A percentile compares a stretch with the other conserved stretches of the same genome.
Conservation (phyloP, 352 stramenopile species). For the Pythium sukuiense region DNA sequence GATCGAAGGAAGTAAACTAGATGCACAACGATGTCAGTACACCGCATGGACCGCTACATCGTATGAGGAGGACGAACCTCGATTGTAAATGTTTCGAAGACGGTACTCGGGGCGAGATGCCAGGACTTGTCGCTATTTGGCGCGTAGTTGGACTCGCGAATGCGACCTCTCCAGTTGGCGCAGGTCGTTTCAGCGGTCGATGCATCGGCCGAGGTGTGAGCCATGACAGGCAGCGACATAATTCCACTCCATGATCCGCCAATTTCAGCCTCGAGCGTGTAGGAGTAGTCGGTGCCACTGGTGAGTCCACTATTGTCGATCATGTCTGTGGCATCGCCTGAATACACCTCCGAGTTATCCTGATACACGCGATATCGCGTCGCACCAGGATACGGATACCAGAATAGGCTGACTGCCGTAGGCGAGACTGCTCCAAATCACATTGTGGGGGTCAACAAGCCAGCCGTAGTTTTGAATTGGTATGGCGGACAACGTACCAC, state of each 20-base stretch:
- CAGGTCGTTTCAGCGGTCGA: slow-evolving; percentile 28
- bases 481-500: slow-evolving; percentile 19
- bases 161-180: slow-evolving; percentile 20
- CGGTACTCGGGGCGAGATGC: slow-evolving; percentile 32
- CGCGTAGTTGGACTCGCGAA: slow-evolving; percentile 39
- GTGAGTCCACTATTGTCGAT: slow-evolving; percentile 9
- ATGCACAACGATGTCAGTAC: slow-evolving; percentile 1
- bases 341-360: slow-evolving; percentile 25
- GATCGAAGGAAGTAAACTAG: slow-evolving; percentile 47
- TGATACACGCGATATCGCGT: slow-evolving; percentile 43
- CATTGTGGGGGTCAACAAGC: neutral
- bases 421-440: slow-evolving; percentile 33
- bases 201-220: slow-evolving; percentile 8
- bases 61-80: slow-evolving; percentile 7
- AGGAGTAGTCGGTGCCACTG: slow-evolving; percentile 6
- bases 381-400: slow-evolving; percentile 41
- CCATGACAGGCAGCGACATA: neutral
- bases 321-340: slow-evolving; percentile 10
- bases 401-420: slow-evolving; percentile 36
- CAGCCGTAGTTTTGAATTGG: neutral
- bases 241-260: slow-evolving; percentile 2
- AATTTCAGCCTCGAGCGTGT: slow-evolving; percentile 14
- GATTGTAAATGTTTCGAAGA: slow-evolving; percentile 25
- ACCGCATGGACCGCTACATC: too few relatives aligned
- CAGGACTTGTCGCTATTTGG: slow-evolving; percentile 36